Evolutionary conservation across 768 basidiomycete species (phyloP), one percentile per base, ranked within the genome.

Genomic region (Boletus subcaerulescens): DNA sequence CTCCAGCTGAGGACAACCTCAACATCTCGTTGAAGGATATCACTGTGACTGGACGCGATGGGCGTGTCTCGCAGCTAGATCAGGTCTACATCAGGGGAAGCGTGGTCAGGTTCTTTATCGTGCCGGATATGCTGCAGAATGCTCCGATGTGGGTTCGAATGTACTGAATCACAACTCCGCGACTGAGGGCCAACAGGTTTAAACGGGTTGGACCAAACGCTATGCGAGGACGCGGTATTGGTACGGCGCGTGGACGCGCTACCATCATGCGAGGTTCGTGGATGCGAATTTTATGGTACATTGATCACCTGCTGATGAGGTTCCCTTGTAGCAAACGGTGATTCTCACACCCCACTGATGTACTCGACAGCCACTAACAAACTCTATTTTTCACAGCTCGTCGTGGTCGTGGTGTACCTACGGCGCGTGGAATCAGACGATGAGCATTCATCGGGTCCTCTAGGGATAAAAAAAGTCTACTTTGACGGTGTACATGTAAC

Each of bases 1-100:
- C n/a, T 53, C 53, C 72, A 99, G 97, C 97, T 61, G 97, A 99
- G 73, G 97, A 99, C 69, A 97, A 97, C 64, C 79, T 98, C 42
- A 98, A 98, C 75, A 94, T 99, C 68, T 94, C 95, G 5, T 70
- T 98, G 59, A 92, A 84, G 71, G 93, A 98, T 60, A 97, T 98
- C 66, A 98, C 97, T 31, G 97, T 98, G 32, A 99, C 97, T 14
- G 93, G 91, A 50, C 86, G 97, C 50, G 97, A 99, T 79, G 97
- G 97, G 24, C 92, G 97, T 65, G 93, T 99, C 29, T 97, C 97
- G 13, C 97, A 99, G 71, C 80, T 99, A 48, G 97, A 98, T 76
- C 96, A 98, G 73, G 96, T 98, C 32, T 99, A 99, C 74, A 99
- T 99, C 63, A 81, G 97, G 64, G 97, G 97, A 55, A 95, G 93